A percentile compares a stretch with the other conserved stretches of the same genome.
phyloP scores from a whole-genome alignment of 768 basidiomycete genomes.

The Lyophyllum atratum region DNA sequence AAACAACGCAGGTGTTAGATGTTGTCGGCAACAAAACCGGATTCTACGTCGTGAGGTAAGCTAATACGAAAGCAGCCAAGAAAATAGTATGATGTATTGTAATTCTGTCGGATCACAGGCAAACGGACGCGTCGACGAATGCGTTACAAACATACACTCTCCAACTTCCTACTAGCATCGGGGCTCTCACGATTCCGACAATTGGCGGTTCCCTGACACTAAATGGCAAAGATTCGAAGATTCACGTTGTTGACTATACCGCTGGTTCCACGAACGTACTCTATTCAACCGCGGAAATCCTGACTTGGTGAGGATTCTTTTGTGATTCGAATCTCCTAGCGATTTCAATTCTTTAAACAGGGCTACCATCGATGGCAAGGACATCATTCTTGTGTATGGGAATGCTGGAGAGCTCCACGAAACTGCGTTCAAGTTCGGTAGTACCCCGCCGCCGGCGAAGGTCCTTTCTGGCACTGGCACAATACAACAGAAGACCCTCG shows the following conservation, averaged over 20 bases:
- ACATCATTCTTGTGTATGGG: conserved; percentile 49
- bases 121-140: conserved; percentile 40
- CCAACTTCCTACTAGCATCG: conserved; percentile 46
- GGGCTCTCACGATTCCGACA: conserved; percentile 41
- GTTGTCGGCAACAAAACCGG: conserved; percentile 47
- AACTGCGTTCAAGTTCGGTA: conserved; percentile 43
- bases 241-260: conserved; percentile 50
- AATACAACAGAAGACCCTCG: conserved; percentile 36
- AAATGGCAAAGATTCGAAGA: conserved; percentile 55
- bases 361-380: conserved; percentile 50
- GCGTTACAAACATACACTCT: conserved; percentile 42
- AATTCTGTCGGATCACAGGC: conserved; percentile 21
- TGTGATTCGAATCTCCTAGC: background rate
- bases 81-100: background rate
- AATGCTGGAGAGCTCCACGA: conserved; percentile 50
- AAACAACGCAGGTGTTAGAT: conserved; percentile 51
- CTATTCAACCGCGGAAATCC: conserved; percentile 51
- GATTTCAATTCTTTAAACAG: conserved; percentile 24
- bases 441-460: conserved; percentile 26
- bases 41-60: conserved; percentile 47
- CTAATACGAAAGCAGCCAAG: background rate
- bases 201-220: conserved; percentile 44
- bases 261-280: conserved; percentile 45
- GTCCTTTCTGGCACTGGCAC: conserved; percentile 37
- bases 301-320: conserved; percentile 40